Percentiles rank a stretch among this genome's conserved stretches.
phyloP scores from a whole-genome alignment of 1,284 basidiomycete species.

The Neonothopanus nambi region DNA sequence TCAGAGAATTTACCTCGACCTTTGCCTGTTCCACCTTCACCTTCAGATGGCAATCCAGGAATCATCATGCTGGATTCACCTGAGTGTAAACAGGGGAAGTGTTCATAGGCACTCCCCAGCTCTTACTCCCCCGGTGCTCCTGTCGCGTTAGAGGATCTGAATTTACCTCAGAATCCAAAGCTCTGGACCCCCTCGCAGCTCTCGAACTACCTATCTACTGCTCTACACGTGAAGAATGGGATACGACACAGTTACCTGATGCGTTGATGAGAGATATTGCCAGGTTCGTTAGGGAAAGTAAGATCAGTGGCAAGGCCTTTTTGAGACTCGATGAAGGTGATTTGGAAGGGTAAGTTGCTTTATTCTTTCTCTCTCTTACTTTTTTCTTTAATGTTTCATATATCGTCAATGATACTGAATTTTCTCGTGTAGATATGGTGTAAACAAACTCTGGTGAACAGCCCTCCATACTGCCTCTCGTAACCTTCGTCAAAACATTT shows the following conservation, averaged over 20 bases:
- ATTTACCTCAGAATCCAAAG: conserved; percentile 55
- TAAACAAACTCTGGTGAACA: conserved; percentile 52
- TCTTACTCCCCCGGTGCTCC: conserved; percentile 21
- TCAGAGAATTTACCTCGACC: conserved; percentile 36
- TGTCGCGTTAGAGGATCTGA: conserved; percentile 25
- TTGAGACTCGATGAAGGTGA: conserved; percentile 57
- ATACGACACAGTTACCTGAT: conserved; percentile 32
- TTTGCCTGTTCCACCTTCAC: conserved; percentile 34
- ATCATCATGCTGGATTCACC: conserved; percentile 2
- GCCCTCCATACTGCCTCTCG: conserved; percentile 53
- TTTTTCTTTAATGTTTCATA: conserved; percentile 6
- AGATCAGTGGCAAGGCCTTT: conserved; percentile 52
- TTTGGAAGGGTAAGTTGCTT: conserved; percentile 46
- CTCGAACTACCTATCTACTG: conserved; percentile 46
- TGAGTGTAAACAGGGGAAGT: conserved; percentile 7
- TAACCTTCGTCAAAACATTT: conserved; percentile 53
- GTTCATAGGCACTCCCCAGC: conserved; percentile 16
- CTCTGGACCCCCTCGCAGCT: conserved; percentile 57
- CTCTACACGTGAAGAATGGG: conserved; percentile 42
- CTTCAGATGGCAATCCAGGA: conserved; percentile 4
- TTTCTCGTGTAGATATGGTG: conserved; percentile 41
- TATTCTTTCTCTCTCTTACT: conserved; percentile 9
- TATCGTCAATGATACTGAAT: conserved; percentile 2
- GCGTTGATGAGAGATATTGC: conserved; percentile 49
- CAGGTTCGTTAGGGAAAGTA: conserved; percentile 44